phyloP scores from a whole-genome alignment of 345 rosid species.

The Gossypium sturtianum region DNA sequence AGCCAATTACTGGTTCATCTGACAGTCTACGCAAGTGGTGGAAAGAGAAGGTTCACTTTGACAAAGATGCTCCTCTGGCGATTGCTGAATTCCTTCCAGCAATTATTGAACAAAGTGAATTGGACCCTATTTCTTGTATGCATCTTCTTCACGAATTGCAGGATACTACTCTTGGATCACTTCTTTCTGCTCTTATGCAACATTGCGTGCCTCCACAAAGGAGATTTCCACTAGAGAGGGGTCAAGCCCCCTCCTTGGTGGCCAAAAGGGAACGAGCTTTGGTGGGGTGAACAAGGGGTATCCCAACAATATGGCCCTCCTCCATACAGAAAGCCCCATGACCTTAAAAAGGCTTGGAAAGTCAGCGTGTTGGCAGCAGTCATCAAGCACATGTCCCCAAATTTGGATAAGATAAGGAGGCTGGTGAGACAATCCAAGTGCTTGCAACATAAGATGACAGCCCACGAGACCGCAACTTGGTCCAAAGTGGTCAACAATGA shows the following conservation, averaged over 20 bases:
- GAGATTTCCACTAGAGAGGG: constrained; percentile 49
- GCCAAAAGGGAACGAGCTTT: constrained; percentile 47
- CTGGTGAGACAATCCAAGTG: constrained; percentile 61
- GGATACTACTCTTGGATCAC: constrained; percentile 61
- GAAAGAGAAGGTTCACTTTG: constrained; percentile 56
- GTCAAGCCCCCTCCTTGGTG: constrained; percentile 71
- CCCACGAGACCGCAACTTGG: constrained; percentile 55
- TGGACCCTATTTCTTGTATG: constrained; percentile 33
- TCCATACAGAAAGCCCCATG: constrained; percentile 49
- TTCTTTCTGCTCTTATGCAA: constrained; percentile 64
- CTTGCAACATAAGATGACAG: constrained; percentile 66
- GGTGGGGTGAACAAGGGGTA: constrained; percentile 65
- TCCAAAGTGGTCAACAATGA: constrained; percentile 51
- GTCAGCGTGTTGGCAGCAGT: constrained; percentile 55
- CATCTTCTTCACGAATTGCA: constrained; percentile 52
- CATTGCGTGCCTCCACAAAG: constrained; percentile 63
- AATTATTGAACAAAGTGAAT: constrained; percentile 11
- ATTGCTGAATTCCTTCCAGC: constrained; percentile 31
- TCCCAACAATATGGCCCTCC: constrained; percentile 46
- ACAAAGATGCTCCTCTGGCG: constrained; percentile 41
- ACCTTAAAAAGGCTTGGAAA: constrained; percentile 42
- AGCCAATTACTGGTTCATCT: constrained; percentile 63
- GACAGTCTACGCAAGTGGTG: constrained; percentile 69
- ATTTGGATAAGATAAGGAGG: constrained; percentile 35
- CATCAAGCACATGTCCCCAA: constrained; percentile 55